Base-by-base conservation (phyloP, 2,329 filamentous ascomycete species). In the Penicillium polonicum region DNA sequence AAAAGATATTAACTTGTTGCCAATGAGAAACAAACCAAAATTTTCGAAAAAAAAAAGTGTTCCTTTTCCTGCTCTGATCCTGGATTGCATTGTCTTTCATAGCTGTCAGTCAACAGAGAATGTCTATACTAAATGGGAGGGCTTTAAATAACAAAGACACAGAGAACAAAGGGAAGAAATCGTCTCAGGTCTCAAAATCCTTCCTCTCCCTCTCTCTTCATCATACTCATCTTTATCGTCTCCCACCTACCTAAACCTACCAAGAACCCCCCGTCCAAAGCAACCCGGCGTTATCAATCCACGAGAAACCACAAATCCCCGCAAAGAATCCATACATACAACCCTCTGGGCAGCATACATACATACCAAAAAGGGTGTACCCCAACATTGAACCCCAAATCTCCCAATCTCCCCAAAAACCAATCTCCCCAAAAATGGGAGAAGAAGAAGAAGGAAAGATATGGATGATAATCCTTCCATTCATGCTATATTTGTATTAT, bases 11-110 rank as follows among this genome's bases (percentile, higher is more conserved):
- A 66, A 59, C 36, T 44, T 54, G 59, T 52, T 60, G 54, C 56
- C 58, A 66, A 62, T 60, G 64, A 66, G 55, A 59, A 65, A 62
- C 38, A 56, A 55, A 61, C 54, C 61, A 64, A 58, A 63, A 62
- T 57, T 55, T 57, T 56, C 35, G 57, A 64, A 61, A 64, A 64
- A 64, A 64, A 61, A 64, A 46, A 21, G 17, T 38, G 15, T 39
- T 23, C 23, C 27, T 55, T 52, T 23, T 10, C 2, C n/a, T 36
- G n/a, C 44, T 35, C 8, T 41, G 35, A 23, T 25, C 41, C 19
- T 35, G 35, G 35, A n/a, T 43, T 31, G 17, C n/a, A 4, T 29
- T 39, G 25, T 51, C 19, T 41, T 15, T 31, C n/a, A 9, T 48
- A 15, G 23, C 21, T n/a, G 36, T 42, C 5, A 21, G 27, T 38